Evolutionary conservation across 345 rosid genomes (phyloP), one percentile per base, ranked within the genome.

Genomic region (Punica granatum): DNA sequence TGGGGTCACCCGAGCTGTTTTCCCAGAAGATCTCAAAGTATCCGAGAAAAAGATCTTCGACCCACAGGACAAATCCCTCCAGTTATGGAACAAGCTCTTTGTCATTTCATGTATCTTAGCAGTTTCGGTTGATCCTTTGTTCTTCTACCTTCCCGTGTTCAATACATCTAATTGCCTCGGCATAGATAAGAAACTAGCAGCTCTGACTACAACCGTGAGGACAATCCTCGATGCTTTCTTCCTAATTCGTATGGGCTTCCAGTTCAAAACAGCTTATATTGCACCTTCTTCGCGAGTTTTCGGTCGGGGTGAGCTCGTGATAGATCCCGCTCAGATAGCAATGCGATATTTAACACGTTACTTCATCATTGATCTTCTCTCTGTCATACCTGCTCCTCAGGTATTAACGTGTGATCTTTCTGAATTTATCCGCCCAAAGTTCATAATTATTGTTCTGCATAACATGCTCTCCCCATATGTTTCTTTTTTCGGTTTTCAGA

Each of bases 261-360:
- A 91, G 74, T 91, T 91, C 67, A 85, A 90, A 10, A 91, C 92
- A 26, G 96, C 96, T 12, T 91, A 78, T 60, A 82, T 89, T 65
- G 97, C 97, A 26, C 97, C 96, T 16, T 91, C 97, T 3, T 91
- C 97, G 3, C 77, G 97, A 36, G 97, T 91, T n/a, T 91, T 91
- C 37, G 97, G 97, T 35, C 82, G 97, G 26, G 97, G 97, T 64
- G 97, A 91, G 77, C 96, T 91, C 64, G 97, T 91, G n/a, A 89
- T 89, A 25, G 93, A 89, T 75, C 76, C 96, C 69, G 86, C 84
- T 51, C 76, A 88, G 71, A 91, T 91, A 64, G 92, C 97, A 6
- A 67, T 75, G 61, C 79, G 93, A 31, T 90, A 90, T 41, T 66
- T 90, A 63, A 60, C 75, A n/a, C 96, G 87, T 21, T 80, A 81